phyloP scores from a whole-genome alignment of 768 basidiomycete species.

The Dacryopinax primogenitus region DNA sequence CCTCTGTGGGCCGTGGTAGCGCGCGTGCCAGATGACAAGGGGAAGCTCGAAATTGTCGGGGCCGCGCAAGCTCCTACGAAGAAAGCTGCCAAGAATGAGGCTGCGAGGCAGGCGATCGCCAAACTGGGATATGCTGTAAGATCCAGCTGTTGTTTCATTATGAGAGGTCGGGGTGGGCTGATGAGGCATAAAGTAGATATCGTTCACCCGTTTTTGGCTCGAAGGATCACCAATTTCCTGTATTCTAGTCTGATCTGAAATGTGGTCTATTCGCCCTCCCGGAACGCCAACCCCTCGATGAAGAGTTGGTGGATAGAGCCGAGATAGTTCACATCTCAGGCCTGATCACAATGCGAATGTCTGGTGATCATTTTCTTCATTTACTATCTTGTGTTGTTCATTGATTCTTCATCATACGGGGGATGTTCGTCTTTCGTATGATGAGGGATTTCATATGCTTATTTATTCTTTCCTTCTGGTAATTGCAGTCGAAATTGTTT shows the following conservation, averaged over 20 bases:
- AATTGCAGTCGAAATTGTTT: no score
- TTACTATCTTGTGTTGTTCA: no score
- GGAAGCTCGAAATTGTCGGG: not conserved
- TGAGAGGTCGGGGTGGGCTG: not conserved
- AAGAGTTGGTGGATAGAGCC: not conserved
- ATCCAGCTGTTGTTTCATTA: no score
- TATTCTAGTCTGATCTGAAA: not conserved
- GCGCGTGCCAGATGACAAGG: not conserved
- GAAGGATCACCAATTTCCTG: not conserved
- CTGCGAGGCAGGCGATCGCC: not conserved
- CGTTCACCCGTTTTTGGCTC: not conserved
- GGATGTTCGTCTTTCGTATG: no score
- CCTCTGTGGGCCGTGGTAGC: not conserved
- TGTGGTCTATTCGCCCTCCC: not conserved
- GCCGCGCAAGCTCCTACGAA: not conserved
- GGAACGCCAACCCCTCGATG: not conserved
- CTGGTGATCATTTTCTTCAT: no score
- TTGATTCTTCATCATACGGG: no score
- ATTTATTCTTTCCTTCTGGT: no score
- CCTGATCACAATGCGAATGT: no score
- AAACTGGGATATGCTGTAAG: not conserved
- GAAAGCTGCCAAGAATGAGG: conserved; percentile 9
- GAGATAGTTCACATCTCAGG: no score
- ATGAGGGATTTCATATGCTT: no score
- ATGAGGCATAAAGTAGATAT: not conserved